Conservation (phyloP, 2,329 filamentous ascomycete species). For the Aaosphaeria arxii region DNA sequence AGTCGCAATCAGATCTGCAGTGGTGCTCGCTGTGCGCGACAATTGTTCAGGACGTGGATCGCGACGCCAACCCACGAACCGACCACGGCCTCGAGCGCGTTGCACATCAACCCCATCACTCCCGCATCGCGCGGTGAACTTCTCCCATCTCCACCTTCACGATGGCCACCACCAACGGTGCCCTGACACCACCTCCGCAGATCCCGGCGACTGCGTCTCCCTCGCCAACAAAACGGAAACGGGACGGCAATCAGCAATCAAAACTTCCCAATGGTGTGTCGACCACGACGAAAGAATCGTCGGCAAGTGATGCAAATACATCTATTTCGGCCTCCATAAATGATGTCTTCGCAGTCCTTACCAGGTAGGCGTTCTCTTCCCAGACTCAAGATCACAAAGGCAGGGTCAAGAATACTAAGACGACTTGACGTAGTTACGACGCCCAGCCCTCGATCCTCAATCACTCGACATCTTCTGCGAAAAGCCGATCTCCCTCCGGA, state of each 20-base stretch:
- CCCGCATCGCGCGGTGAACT: conserved; percentile 23
- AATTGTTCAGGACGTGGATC: not conserved
- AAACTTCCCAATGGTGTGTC: conserved; percentile 14
- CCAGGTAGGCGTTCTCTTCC: no score
- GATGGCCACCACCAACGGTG: conserved; percentile 35
- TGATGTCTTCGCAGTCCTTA: no score
- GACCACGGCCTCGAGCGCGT: conserved; percentile 30
- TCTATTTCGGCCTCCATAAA: no score
- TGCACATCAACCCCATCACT: conserved; percentile 26
- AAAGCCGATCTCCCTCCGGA: conserved; percentile 28
- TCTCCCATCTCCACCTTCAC: conserved; percentile 15
- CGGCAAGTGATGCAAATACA: no score
- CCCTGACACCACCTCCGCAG: conserved; percentile 31
- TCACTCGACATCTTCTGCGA: conserved; percentile 29
- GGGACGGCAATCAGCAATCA: conserved; percentile 26
- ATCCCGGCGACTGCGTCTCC: conserved; percentile 26
- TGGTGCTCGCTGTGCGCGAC: not conserved
- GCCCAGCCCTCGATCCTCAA: conserved; percentile 46
- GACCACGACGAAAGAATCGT: no score
- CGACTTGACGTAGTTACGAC: conserved; percentile 34
- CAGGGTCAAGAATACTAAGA: no score
- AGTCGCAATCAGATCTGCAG: no score
- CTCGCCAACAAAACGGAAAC: conserved; percentile 45
- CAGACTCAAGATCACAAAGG: no score
- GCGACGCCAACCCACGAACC: conserved; percentile 10